Evolutionary conservation across 2,329 filamentous ascomycete genomes (phyloP).

Genomic region (Parascedosporium putredinis): DNA sequence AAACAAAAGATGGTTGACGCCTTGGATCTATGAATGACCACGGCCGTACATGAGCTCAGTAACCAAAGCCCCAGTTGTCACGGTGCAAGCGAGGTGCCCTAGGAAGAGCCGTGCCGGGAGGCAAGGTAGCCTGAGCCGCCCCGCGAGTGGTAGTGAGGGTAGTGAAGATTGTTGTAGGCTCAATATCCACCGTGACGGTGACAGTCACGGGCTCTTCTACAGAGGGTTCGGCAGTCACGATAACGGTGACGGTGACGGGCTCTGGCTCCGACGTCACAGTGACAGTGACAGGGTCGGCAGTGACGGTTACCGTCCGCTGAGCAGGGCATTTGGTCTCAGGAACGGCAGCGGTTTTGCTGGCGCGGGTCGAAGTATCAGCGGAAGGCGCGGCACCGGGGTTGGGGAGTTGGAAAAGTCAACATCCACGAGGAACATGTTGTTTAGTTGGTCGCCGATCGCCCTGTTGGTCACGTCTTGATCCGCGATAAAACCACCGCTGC

Average conservation of each 20-base stretch:
- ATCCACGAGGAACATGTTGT: slow-evolving; percentile 32
- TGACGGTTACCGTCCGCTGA: neutral
- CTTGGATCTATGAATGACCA: neutral
- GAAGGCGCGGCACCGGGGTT: neutral
- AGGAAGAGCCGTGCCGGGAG: slow-evolving; percentile 12
- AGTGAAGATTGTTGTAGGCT: slow-evolving; percentile 26
- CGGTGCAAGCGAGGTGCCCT: slow-evolving; percentile 11
- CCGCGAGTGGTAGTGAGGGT: slow-evolving; percentile 20
- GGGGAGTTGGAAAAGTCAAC: slow-evolving; percentile 17
- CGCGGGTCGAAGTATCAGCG: neutral
- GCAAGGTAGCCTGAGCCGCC: neutral
- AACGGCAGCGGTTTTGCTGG: slow-evolving; percentile 5
- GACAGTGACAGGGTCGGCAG: neutral
- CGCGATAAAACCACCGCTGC: slow-evolving; percentile 15
- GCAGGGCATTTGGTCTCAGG: slow-evolving; percentile 10
- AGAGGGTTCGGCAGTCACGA: slow-evolving; percentile 22
- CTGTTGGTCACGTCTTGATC: slow-evolving; percentile 30
- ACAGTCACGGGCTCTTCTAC: slow-evolving; percentile 11
- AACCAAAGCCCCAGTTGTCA: slow-evolving; percentile 16
- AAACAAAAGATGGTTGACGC: too few relatives aligned
- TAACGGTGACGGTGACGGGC: slow-evolving; percentile 17
- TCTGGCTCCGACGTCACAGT: neutral
- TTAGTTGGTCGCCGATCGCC: slow-evolving; percentile 35
- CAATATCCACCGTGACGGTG: slow-evolving; percentile 27
- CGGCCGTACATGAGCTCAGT: neutral